Percentiles rank a stretch among this genome's conserved stretches.
phyloP scores from a whole-genome alignment of 805 yeast genomes.

The Ogataea ramenticola region DNA sequence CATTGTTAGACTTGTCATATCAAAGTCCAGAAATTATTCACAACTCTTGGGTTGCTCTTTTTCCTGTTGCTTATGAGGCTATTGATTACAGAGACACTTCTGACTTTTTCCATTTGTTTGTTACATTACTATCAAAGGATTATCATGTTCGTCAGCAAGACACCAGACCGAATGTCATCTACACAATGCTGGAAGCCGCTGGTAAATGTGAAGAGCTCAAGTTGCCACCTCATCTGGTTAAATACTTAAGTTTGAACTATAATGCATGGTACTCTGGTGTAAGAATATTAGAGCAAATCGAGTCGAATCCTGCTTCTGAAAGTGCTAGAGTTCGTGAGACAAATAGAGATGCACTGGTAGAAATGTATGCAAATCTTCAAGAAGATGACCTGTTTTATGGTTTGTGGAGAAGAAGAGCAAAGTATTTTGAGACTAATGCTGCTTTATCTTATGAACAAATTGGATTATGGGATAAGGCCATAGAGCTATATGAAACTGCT shows the following conservation, averaged over 20 bases:
- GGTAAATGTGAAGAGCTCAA: constrained; percentile 65
- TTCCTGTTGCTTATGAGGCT: constrained; percentile 72
- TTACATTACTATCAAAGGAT: constrained; percentile 76
- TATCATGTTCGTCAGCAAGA: constrained; percentile 90
- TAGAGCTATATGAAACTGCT: constrained; percentile 90
- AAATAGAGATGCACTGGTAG: constrained; percentile 84
- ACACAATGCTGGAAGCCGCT: constrained; percentile 78
- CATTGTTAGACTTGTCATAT: constrained; percentile 75
- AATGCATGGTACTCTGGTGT: constrained; percentile 90
- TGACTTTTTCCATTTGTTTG: constrained; percentile 77
- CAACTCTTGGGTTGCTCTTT: constrained; percentile 73
- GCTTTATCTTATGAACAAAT: constrained; percentile 93
- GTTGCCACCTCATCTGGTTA: constrained; percentile 89
- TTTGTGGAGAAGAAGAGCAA: constrained; percentile 93
- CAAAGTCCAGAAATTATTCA: constrained; percentile 76
- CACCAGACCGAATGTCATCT: constrained; percentile 78
- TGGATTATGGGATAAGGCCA: constrained; percentile 92
- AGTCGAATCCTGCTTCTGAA: constrained; percentile 35
- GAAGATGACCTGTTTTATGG: constrained; percentile 98
- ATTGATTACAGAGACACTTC: constrained; percentile 74
- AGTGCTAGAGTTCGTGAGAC: constrained; percentile 74
- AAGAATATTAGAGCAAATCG: constrained; percentile 71
- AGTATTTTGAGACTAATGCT: constrained; percentile 85
- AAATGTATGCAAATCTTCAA: constrained; percentile 78
- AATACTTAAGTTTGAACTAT: constrained; percentile 79